Conservation (phyloP, 2,329 filamentous ascomycete genomes). For the Hirsutella rhossiliensis region DNA sequence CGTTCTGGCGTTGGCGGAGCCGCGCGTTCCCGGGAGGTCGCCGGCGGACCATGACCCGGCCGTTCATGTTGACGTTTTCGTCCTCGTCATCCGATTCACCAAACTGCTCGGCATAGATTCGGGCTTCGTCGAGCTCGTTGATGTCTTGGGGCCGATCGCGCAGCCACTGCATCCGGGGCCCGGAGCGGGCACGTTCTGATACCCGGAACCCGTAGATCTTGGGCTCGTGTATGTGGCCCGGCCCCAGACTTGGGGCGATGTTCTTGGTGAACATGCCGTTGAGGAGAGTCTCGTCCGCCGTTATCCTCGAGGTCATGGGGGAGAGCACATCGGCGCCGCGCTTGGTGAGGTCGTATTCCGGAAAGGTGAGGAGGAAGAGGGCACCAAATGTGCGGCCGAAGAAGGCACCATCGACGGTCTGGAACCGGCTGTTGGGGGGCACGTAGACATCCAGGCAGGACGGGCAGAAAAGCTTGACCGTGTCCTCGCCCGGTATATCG, state of each 20-base stretch:
- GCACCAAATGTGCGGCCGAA: slow-evolving; percentile 96
- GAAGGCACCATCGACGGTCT: slow-evolving; percentile 94
- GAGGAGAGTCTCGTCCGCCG: slow-evolving; percentile 42
- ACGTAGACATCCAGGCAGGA: slow-evolving; percentile 96
- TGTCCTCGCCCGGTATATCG: slow-evolving; percentile 91
- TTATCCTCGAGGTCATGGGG: slow-evolving; percentile 18
- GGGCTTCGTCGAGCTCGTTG: slow-evolving; percentile 72
- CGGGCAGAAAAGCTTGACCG: slow-evolving; percentile 96
- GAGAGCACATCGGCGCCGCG: slow-evolving; percentile 50
- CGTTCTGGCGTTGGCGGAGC: slow-evolving; percentile 29
- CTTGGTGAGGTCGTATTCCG: slow-evolving; percentile 80
- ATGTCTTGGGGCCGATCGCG: slow-evolving; percentile 72
- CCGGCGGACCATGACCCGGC: slow-evolving; percentile 27
- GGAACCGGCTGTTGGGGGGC: slow-evolving; percentile 92
- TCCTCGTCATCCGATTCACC: slow-evolving; percentile 50
- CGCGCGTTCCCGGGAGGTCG: slow-evolving; percentile 30
- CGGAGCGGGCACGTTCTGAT: slow-evolving; percentile 77
- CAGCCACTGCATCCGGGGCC: slow-evolving; percentile 95
- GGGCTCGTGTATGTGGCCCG: slow-evolving; percentile 79
- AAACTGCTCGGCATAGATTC: slow-evolving; percentile 38
- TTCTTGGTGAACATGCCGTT: slow-evolving; percentile 84
- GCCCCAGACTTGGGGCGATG: slow-evolving; percentile 76
- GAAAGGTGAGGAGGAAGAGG: slow-evolving; percentile 96
- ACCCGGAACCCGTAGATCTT: slow-evolving; percentile 96
- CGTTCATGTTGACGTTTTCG: slow-evolving; percentile 36